Evolutionary conservation across 2,329 filamentous ascomycete species (phyloP).

Genomic region (Escovopsis sp.): DNA sequence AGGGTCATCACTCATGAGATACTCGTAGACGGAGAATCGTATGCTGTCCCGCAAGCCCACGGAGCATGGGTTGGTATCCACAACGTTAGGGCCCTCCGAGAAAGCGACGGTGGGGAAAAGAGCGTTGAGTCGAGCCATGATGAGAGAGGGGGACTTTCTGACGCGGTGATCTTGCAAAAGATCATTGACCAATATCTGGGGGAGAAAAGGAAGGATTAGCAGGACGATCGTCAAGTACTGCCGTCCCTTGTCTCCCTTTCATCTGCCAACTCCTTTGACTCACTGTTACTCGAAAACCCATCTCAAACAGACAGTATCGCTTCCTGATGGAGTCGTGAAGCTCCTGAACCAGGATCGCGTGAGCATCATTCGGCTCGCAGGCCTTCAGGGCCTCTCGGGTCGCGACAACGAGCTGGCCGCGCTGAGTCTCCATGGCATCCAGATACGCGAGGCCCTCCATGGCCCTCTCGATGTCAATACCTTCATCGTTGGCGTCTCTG

Average conservation of each 20-base stretch:
- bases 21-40: conserved; percentile 19
- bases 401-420: conserved; percentile 13
- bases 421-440: conserved; percentile 18
- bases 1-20: conserved; percentile 15
- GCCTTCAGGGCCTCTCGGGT: conserved; percentile 9
- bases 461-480: conserved; percentile 11
- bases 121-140: conserved; percentile 22
- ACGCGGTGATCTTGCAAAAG: conserved; percentile 5
- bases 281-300: conserved; percentile 19
- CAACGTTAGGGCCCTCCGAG: conserved; percentile 9
- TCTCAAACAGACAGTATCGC: conserved; percentile 16
- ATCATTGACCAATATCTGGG: conserved; percentile 14
- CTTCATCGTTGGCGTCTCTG: conserved; percentile 11
- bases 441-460: conserved; percentile 18
- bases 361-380: conserved; percentile 4
- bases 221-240: neutral
- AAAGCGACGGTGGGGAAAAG: conserved; percentile 17
- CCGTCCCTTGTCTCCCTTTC: neutral
- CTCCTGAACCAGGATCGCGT: conserved; percentile 12
- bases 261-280: conserved; percentile 5
- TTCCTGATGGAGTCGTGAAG: conserved; percentile 14
- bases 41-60: conserved; percentile 18
- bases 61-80: conserved; percentile 15
- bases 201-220: neutral
- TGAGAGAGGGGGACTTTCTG: conserved; percentile 7